Evolutionary conservation across 371 early-diverging fungal genomes (phyloP), one percentile per base, ranked within the genome.

Genomic region (Lichtheimia corymbifera): DNA sequence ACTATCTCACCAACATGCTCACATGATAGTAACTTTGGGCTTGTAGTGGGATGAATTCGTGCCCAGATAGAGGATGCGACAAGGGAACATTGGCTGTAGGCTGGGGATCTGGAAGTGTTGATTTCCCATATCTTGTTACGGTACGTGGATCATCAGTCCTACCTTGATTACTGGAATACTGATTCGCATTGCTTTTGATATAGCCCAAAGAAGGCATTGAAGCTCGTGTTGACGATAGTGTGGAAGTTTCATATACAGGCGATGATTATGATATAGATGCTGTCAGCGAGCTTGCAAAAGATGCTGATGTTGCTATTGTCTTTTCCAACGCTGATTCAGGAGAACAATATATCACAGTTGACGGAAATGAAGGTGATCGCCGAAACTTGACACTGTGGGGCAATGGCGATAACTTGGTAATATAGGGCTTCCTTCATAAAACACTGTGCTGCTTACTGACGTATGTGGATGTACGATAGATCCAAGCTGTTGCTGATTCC

Each of bases 71-170:
- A 25, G 71, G 70, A 5, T 74, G 73, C 54, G 62, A 55, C 28
- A 55, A 44, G 17, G 89, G 86, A 15, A 82, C 80, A 7, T 64
- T 88, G 17, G 84, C 87, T 44, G 73, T 79, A 64, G 88, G 88
- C 18, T 86, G 88, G 86, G 89, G 89, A 2, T 82, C 82, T 50
- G 89, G 89, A 50, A 79, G 86, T 17, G 65, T 78, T 24, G 61
- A 71, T n/a, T 88, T 78, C 71, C 82, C 86, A 17, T 87, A 86
- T 61, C 41, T 87, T n/a, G 65, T 86, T 51, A 73, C 77, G 5
- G 74, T 77, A 66, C 63, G 69, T 58, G 15, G 11, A 17, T n/a
- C 53, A 22, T n/a, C 9, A 13, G 28, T 12, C 25, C 6, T 3
- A 22, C 25, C 15, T 49, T 17, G 5, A 1, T 41, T 24, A 9